These are phyloP conservation scores for Pachysolen tannophilus DNA, from an alignment of 805 yeast genomes.

Conservation along the genomic window DNA sequence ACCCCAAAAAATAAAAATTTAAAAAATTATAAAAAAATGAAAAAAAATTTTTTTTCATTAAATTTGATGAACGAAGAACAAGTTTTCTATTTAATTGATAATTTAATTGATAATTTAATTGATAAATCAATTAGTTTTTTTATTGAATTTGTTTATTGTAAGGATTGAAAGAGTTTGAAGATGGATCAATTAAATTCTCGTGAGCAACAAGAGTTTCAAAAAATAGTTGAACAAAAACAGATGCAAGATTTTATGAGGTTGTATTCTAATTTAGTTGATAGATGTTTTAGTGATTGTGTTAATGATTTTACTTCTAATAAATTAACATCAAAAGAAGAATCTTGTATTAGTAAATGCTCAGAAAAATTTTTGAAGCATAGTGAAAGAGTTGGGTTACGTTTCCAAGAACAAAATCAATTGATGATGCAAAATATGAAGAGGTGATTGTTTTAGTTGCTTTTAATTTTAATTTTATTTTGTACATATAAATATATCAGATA, in stretches of 20 bases:
- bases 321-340: slow-evolving; percentile 75
- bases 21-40: no score
- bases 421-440: slow-evolving; percentile 63
- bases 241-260: slow-evolving; percentile 98
- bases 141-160: no score
- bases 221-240: slow-evolving; percentile 92
- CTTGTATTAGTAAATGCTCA: slow-evolving; percentile 86
- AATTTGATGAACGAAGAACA: no score
- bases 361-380: slow-evolving; percentile 97
- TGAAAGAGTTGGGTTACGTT: slow-evolving; percentile 97
- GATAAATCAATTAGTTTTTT: no score
- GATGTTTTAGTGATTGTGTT: slow-evolving; percentile 97
- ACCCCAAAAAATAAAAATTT: no score
- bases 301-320: slow-evolving; percentile 94
- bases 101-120: no score
- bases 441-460: no score
- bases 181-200: slow-evolving; percentile 95
- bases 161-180: no score
- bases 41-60: no score
- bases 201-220: slow-evolving; percentile 96
- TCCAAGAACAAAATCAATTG: slow-evolving; percentile 89
- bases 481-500: no score
- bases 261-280: slow-evolving; percentile 90
- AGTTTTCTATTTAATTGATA: no score
- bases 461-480: slow-evolving; percentile 3